Conservation (phyloP, 1,284 basidiomycete species). For the Microbotryum scabiosae region DNA sequence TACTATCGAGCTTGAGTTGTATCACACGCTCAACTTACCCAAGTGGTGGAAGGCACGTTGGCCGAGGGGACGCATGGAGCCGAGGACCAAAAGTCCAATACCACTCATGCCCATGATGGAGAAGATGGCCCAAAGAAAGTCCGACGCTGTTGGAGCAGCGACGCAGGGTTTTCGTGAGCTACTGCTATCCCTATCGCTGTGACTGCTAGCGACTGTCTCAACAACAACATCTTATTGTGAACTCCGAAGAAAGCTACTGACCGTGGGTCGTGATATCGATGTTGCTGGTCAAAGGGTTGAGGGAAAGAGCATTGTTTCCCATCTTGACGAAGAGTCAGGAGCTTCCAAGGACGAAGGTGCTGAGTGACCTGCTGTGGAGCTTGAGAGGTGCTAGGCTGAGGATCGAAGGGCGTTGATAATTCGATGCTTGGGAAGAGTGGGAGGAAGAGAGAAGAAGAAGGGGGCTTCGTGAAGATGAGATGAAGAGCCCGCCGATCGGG, state of each 20-base stretch:
- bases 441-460: no score
- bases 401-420: no score
- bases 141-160: conserved; percentile 33
- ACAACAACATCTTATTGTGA: background rate
- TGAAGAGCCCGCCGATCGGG: no score
- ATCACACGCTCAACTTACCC: conserved; percentile 12
- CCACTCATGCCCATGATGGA: conserved; percentile 36
- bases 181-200: conserved; percentile 1
- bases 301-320: no score
- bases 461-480: no score
- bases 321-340: no score
- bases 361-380: no score
- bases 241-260: background rate
- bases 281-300: conserved; percentile 30
- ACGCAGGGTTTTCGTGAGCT: no score
- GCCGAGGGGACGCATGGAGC: conserved; percentile 42
- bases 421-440: no score
- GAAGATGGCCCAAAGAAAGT: conserved; percentile 47
- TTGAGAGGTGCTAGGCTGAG: no score
- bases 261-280: conserved; percentile 43
- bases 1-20: conserved; percentile 20
- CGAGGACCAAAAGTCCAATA: conserved; percentile 40
- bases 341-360: no score
- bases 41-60: conserved; percentile 49
- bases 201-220: background rate